Evolutionary conservation across 1,284 basidiomycete genomes (phyloP), one percentile per base, ranked within the genome.

Genomic region (Trichosporon sp.): DNA sequence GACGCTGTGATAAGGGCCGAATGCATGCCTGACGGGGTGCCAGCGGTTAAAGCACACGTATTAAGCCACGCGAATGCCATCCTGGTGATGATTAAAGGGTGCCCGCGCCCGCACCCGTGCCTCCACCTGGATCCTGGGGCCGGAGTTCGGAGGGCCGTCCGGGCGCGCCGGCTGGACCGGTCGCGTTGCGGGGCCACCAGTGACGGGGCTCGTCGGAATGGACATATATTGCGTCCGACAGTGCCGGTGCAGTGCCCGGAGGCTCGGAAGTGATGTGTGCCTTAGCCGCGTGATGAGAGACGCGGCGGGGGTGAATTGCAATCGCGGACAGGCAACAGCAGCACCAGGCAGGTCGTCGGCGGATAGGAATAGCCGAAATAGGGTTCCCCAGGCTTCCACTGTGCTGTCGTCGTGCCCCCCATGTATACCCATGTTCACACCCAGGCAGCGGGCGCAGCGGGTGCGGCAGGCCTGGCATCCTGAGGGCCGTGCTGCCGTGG

Each of bases 331-430:
- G 56, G 56, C 56, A 60, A 31, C 56, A 31, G n/a, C 47, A 51
- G 18, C 23, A 51, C 21, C 47, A 51, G 21, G 47, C 47, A 51
- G 23, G 47, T 51, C 47, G 23, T 51, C 47, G 56, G 29, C 56
- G 56, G 56, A 60, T 60, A 60, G 56, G 56, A 60, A 60, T 60
- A 60, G 56, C 56, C 56, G 56, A 60, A 60, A 60, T 60, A 31
- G n/a, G n/a, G 56, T 60, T 60, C 56, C 56, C 56, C 56, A 31
- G 56, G 56, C 56, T 60, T 60, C 56, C 56, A 60, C 56, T n/a
- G 18, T 60, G 25, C 56, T 13, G 47, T 51, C 47, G 47, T 51
- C 47, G 47, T 23, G 47, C 47, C 47, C 47, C 47, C 21, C 18
- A 34, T 6, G 34, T 34, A 34, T 5, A 6, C 5, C 12, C 6